Evolutionary conservation across 345 rosid species (phyloP), one percentile per base, ranked within the genome.

Genomic region (Nasturtium officinale): DNA sequence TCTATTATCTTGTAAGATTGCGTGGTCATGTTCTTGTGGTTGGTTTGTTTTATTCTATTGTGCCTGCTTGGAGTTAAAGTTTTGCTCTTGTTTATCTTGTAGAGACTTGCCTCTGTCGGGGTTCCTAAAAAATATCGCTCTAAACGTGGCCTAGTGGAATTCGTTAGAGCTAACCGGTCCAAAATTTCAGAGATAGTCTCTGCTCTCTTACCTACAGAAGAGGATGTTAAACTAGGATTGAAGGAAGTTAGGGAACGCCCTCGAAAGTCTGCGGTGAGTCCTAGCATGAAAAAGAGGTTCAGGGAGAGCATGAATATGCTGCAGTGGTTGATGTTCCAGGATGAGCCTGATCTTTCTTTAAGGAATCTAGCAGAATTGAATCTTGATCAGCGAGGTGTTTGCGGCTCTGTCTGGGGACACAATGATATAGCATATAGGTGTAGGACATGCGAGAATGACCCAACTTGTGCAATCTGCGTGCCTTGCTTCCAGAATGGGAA

Each of bases 381-480:
- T 65, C 60, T 52, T 67, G 93, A 85, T 58, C 88, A 82, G 62
- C 87, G 88, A 38, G 99, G 96, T 71, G 97, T 95, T 66, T 95
- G 99, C 77, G 99, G 90, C 18, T 87, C 96, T 16, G 99, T 91
- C 58, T 95, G 97, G 99, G 99, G 96, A 57, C 61, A 30, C n/a
- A 83, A 85, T 80, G 99, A 95, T 82, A 82, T 95, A 60, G 99
- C 99, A 3, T 95, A 87, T 77, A 79, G 83, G 81, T 95, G 97
- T 71, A 79, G 87, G 75, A 89, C 97, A 0, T 95, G 99, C 55
- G 91, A 88, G 71, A 81, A 84, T 61, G 99, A 95, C 57, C 89
- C 96, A 1, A 95, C 99, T 50, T 95, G 99, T 84, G 99, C 96
- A 20, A 88, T 95, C 67, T 95, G 99, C 28, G 96, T 88, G 65